Evolutionary conservation across 768 basidiomycete species (phyloP).

Genomic region (Chalciporus pseudorubinellus): DNA sequence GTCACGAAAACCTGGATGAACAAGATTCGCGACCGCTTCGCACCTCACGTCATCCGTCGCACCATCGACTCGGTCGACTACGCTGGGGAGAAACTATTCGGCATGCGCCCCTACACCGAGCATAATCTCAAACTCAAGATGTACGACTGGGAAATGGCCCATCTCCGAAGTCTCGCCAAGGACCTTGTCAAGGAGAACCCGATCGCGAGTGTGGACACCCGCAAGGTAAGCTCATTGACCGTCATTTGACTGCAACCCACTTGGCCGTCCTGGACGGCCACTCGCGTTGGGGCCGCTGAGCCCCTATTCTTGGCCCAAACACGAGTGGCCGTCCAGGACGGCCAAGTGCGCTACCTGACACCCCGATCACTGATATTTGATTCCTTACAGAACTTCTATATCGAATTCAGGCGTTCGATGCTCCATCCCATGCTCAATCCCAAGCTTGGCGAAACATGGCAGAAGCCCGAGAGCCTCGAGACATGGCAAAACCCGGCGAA

Average conservation of each 20-base stretch:
- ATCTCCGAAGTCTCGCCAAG: constrained; percentile 3
- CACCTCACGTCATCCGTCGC: background rate
- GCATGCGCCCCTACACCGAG: background rate
- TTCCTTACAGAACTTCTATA: constrained; percentile 14
- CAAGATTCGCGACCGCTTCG: constrained; percentile 6
- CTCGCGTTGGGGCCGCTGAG: no score
- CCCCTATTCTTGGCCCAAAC: no score
- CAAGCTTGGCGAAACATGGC: background rate
- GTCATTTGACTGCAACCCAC: background rate
- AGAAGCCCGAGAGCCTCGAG: background rate
- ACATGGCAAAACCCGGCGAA: background rate
- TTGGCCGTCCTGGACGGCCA: background rate
- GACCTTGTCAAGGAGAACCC: constrained; percentile 14
- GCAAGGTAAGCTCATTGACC: background rate
- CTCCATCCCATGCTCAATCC: constrained; percentile 1
- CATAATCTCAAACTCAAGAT: constrained; percentile 3
- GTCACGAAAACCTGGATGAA: background rate
- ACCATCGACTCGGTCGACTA: constrained; percentile 2
- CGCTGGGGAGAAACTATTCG: background rate
- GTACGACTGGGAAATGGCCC: constrained; percentile 1
- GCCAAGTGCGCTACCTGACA: background rate
- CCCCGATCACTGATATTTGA: no score
- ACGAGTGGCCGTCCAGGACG: background rate
- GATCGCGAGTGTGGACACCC: background rate
- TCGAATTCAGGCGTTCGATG: constrained; percentile 6